Evolutionary conservation across 768 basidiomycete species (phyloP).

Genomic region (Lentinula detonsa): DNA sequence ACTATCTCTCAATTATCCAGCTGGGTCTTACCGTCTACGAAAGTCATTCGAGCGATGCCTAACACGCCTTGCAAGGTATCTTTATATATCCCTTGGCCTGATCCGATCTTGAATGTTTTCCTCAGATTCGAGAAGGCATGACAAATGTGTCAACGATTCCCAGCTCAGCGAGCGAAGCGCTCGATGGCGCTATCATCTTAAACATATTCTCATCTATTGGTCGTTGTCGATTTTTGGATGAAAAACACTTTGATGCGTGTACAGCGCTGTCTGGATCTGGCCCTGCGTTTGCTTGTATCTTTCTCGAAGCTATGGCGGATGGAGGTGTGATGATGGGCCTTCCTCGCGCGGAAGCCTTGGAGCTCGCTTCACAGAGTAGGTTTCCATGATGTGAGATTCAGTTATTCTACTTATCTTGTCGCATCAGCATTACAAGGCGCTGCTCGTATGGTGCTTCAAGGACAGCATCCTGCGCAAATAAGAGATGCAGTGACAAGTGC

Average conservation of each 20-base stretch:
- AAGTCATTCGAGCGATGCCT: constrained; percentile 94
- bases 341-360: constrained; percentile 88
- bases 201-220: constrained; percentile 98
- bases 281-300: constrained; percentile 94
- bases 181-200: constrained; percentile 67
- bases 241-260: constrained; percentile 98
- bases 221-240: constrained; percentile 87
- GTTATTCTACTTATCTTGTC: not conserved
- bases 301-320: constrained; percentile 98
- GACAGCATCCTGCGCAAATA: constrained; percentile 91
- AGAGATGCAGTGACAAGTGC: constrained; percentile 96
- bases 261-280: constrained; percentile 95
- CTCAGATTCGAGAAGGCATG: constrained; percentile 98
- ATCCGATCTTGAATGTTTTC: not conserved
- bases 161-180: constrained; percentile 40
- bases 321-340: constrained; percentile 99
- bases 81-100: not conserved
- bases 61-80: constrained; percentile 92
- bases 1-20: constrained; percentile 74
- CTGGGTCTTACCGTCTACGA: constrained; percentile 74
- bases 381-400: constrained; percentile 3
- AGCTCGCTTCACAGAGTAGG: constrained; percentile 93
- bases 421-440: constrained; percentile 86
- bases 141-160: constrained; percentile 82
- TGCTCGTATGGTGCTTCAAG: constrained; percentile 91